phyloP scores from a whole-genome alignment of 2,329 filamentous ascomycete species.

The Pseudogymnoascus sp. region DNA sequence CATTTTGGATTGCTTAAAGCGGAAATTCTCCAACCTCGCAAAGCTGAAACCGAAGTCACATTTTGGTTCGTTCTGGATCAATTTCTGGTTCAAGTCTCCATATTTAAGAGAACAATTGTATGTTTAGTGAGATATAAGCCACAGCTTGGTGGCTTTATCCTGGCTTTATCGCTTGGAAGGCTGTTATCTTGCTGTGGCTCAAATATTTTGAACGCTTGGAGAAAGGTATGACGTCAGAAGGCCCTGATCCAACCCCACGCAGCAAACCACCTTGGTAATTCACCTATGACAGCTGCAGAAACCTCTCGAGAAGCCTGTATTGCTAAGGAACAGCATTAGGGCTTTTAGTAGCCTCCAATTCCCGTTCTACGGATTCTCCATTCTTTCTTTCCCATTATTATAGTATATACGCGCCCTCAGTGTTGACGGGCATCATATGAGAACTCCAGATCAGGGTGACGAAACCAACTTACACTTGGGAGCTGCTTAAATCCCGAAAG shows the following conservation, averaged over 20 bases:
- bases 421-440: not conserved
- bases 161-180: not conserved
- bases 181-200: not conserved
- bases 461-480: not conserved
- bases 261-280: conserved; percentile 4
- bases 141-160: not conserved
- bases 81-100: not conserved
- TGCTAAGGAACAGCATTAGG: not conserved
- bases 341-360: not conserved
- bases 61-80: not conserved
- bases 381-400: not conserved
- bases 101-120: not conserved
- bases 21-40: conserved; percentile 6
- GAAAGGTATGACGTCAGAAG: not conserved
- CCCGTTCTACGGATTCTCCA: not conserved
- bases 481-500: not conserved
- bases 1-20: not conserved
- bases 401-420: not conserved
- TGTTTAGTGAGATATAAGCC: not conserved
- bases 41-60: not conserved
- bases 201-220: not conserved
- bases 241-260: not conserved
- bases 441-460: not conserved
- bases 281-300: conserved; percentile 1
- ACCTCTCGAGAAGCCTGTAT: not conserved